Evolutionary conservation across 495 filamentous ascomycete genomes (phyloP).

Genomic region (Niebla homalea): DNA sequence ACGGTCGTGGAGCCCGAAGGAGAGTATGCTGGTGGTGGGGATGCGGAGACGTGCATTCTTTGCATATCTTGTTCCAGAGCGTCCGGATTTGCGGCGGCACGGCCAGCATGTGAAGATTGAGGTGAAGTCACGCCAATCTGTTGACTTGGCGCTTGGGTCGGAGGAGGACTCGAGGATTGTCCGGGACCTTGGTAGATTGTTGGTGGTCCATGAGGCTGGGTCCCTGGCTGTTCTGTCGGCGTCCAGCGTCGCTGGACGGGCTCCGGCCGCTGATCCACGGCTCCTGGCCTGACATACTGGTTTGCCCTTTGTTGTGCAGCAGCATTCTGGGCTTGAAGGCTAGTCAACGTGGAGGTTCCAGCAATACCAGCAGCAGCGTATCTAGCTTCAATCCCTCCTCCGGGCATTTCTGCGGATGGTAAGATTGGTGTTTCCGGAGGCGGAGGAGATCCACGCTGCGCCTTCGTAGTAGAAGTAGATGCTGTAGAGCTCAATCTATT

Average conservation of each 20-base stretch:
- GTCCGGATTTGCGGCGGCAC: slow-evolving; percentile 31
- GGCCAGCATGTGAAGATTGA: slow-evolving; percentile 7
- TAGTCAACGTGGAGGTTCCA: slow-evolving; percentile 65
- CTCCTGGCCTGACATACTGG: slow-evolving; percentile 48
- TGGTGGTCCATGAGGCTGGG: slow-evolving; percentile 80
- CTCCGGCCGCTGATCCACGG: slow-evolving; percentile 27
- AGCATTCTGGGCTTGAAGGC: slow-evolving; percentile 69
- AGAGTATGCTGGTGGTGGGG: slow-evolving; percentile 86
- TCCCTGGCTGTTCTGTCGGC: slow-evolving; percentile 81
- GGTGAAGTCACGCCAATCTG: slow-evolving; percentile 11
- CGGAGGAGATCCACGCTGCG: slow-evolving; percentile 83
- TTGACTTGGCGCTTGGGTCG: slow-evolving; percentile 15
- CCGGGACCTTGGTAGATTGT: slow-evolving; percentile 80
- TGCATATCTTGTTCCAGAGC: slow-evolving; percentile 79
- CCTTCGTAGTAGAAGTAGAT: slow-evolving; percentile 84
- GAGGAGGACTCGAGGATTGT: slow-evolving; percentile 22
- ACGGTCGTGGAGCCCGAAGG: slow-evolving; percentile 46
- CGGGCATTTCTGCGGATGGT: slow-evolving; percentile 52
- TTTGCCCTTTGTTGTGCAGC: slow-evolving; percentile 63
- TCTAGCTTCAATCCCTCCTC: slow-evolving; percentile 73
- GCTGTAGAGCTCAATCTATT: slow-evolving; percentile 77
- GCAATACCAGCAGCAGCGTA: slow-evolving; percentile 84
- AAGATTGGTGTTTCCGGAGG: slow-evolving; percentile 90
- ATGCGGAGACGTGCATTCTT: slow-evolving; percentile 68
- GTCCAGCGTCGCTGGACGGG: slow-evolving; percentile 74